Evolutionary conservation across 306 rosid genomes (phyloP), one percentile per base, ranked within the genome.

Genomic region (Sphenostylis stenocarpa): DNA sequence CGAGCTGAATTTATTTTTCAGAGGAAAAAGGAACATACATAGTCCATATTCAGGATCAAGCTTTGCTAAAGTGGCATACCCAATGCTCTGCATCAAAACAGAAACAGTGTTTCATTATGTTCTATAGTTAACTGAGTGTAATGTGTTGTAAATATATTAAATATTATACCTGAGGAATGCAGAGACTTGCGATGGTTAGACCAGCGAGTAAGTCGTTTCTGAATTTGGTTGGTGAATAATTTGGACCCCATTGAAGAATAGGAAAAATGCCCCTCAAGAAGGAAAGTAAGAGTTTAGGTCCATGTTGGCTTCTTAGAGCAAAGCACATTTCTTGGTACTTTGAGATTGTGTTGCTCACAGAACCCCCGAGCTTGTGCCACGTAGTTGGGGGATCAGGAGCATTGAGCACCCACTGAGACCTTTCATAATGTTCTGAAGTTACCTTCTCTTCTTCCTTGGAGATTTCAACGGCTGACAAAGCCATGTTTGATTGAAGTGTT

Each of bases 1-100:
- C 28, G 2, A 52, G 14, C 2, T 3, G 14, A 9, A 3, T 20
- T 52, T 10, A 3, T 4, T 11, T 23, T 55, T 5, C 34, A 24
- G 36, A 57, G 64, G 36, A 19, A 6, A 26, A 55, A 57, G 17
- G 1, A 57, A 57, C 34, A 2, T 57, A 57, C 97, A 89, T 3
- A 91, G 94, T 20, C 94, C 97, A 80, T 84, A 89, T 57, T 87
- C 84, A 57, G 94, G 97, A 47, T 85, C 90, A 76, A 91, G 88
- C 77, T 82, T 86, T 15, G 92, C 97, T 47, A 91, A 76, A 63
- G 89, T 83, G 11, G 94, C 97, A 55, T 55, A 23, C 33, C 62
- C 62, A 23, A 55, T 55, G 33, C 62, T 12, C 62, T 55, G 33
- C 62, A 55, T 23, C 16, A 3, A 55, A 55, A 55, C 33, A 21